phyloP scores from a whole-genome alignment of 179 eudicot genomes.

The Spergularia azorica region DNA sequence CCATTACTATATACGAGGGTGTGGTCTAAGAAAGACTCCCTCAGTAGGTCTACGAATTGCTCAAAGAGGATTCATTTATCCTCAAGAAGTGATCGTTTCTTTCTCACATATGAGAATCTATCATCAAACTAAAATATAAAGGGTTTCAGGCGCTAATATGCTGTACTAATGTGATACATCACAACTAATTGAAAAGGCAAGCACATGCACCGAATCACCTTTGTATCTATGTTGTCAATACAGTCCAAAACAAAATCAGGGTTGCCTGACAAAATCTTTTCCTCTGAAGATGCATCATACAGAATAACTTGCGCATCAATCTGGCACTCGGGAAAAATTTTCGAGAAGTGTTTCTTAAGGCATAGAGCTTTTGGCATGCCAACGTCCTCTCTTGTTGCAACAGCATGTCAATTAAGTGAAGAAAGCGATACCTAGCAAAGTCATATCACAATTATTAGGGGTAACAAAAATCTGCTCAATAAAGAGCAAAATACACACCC shows the following conservation, averaged over 20 bases:
- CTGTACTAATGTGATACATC: background rate
- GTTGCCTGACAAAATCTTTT: conserved; percentile 82
- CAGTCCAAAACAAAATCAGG: conserved; percentile 98
- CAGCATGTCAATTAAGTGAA: conserved; percentile 95
- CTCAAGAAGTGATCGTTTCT: background rate
- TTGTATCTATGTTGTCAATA: conserved; percentile 97
- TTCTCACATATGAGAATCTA: background rate
- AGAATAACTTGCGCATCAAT: conserved; percentile 79
- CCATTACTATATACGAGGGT: no score
- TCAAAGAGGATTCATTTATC: background rate
- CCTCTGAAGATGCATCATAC: conserved; percentile 85
- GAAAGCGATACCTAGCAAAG: conserved; percentile 83
- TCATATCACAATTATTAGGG: background rate
- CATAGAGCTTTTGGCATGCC: conserved; percentile 92
- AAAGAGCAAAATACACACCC: background rate
- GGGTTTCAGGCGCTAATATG: no score
- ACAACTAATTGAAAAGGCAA: background rate
- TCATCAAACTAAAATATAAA: background rate
- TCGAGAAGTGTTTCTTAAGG: conserved; percentile 83
- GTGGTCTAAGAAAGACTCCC: background rate
- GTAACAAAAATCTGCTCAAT: background rate
- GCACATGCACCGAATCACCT: conserved; percentile 46
- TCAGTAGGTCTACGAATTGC: background rate
- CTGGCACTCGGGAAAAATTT: conserved; percentile 89
- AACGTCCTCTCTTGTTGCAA: conserved; percentile 97